Evolutionary conservation across 2,329 filamentous ascomycete genomes (phyloP), one percentile per base, ranked within the genome.

Genomic region (Sarocladiaceae sp.): DNA sequence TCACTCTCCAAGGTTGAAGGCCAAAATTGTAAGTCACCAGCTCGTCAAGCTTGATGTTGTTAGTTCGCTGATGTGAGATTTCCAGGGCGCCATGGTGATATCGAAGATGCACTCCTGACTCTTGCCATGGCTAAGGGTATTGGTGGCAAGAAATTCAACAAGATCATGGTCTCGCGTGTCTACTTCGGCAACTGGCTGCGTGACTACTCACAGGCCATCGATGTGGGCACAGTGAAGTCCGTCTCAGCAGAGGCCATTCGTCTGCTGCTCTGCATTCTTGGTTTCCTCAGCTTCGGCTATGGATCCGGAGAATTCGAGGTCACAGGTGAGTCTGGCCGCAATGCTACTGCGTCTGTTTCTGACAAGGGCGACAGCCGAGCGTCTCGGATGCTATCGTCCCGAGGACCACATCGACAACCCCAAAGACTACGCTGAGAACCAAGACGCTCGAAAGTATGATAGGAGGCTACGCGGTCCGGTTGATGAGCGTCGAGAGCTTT

Each of bases 121-220:
- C 76, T 96, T 25, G 71, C 84, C 44, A 77, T 79, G 71, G 77
- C 77, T 50, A 71, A 67, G 44, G 74, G 73, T 59, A 68, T 76
- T 55, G 74, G 75, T 59, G 75, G 75, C 60, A 91, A 92, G 75
- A 95, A 92, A 64, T 96, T 96, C 71, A 83, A 81, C 75, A 94
- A 94, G 74, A 82, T 96, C 63, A 87, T 86, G 64, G 88, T 96
- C 56, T 88, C 92, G 57, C 83, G 91, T 55, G 88, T 95, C 57
- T 97, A 97, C 75, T 97, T 97, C 73, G 92, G 92, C 58, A 97
- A 96, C 75, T 96, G 92, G 92, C 82, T 96, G 29, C 83, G 80
- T 54, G 92, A 97, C 71, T 97, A 97, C 71, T 94, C 88, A 51
- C 92, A 97, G 70, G 92, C 91, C 55, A 88, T 96, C 61, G 92